These are phyloP conservation scores for Botryosphaeria agaves DNA, from an alignment of 2,329 filamentous ascomycete genomes.

Conservation along the genomic window DNA sequence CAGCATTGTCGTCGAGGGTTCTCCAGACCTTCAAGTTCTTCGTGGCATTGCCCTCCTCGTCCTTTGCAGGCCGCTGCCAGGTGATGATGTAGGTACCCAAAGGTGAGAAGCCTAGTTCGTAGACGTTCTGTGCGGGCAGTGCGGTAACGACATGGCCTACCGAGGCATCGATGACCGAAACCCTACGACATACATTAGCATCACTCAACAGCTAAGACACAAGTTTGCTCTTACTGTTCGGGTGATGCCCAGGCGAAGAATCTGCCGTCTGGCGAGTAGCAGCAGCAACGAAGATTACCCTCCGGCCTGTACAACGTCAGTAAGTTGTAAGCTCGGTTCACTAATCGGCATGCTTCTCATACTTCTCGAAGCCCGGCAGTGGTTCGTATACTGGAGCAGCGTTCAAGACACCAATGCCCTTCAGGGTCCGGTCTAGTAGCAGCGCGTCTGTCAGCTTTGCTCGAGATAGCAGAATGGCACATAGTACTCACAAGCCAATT, in stretches of 20 bases:
- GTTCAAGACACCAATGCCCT: slow-evolving; percentile 88
- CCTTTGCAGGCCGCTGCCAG: slow-evolving; percentile 86
- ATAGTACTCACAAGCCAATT: slow-evolving; percentile 60
- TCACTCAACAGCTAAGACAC: slow-evolving; percentile 5
- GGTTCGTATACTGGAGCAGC: slow-evolving; percentile 75
- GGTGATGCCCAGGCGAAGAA: slow-evolving; percentile 92
- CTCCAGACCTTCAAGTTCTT: slow-evolving; percentile 98
- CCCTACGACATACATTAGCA: slow-evolving; percentile 28
- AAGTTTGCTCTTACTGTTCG: slow-evolving; percentile 47
- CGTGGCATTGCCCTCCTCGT: slow-evolving; percentile 78
- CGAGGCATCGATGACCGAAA: slow-evolving; percentile 70
- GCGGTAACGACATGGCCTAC: slow-evolving; percentile 56
- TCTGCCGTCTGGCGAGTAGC: slow-evolving; percentile 87
- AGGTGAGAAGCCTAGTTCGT: slow-evolving; percentile 88
- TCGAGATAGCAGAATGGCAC: not conserved
- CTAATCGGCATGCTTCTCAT: no score
- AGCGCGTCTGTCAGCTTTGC: slow-evolving; percentile 2
- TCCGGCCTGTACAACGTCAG: slow-evolving; percentile 48
- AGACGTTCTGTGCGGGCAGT: slow-evolving; percentile 68
- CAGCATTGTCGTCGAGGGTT: slow-evolving; percentile 51
- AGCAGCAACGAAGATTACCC: slow-evolving; percentile 86
- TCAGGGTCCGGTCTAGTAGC: slow-evolving; percentile 65
- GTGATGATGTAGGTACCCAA: slow-evolving; percentile 86
- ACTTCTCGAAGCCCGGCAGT: slow-evolving; percentile 59
- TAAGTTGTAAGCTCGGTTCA: no score